A percentile compares a stretch with the other conserved stretches of the same genome.
Conservation (phyloP, 257 asterid genomes). For the Leptodermis oblonga region DNA sequence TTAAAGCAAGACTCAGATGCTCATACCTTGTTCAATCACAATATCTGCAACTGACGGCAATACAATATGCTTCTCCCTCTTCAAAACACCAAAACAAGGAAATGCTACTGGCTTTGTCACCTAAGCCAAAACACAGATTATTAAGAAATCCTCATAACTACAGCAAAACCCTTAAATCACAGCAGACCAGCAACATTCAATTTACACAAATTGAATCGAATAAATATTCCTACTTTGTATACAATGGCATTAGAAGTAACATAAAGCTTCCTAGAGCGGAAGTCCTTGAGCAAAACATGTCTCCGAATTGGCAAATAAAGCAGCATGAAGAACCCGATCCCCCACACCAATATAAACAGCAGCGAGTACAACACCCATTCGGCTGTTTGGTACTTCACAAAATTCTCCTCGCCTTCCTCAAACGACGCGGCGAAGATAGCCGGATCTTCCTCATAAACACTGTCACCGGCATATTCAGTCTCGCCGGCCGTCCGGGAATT, state of each 20-base stretch:
- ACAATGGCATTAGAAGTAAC: slow-evolving; percentile 59
- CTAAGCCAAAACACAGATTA: slow-evolving; percentile 25
- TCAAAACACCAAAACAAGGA: slow-evolving; percentile 68
- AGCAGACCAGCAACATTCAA: not conserved
- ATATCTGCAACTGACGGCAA: slow-evolving; percentile 66
- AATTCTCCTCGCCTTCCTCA: slow-evolving; percentile 50
- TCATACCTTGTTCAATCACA: slow-evolving; percentile 65
- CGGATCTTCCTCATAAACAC: slow-evolving; percentile 33
- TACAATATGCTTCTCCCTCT: slow-evolving; percentile 57
- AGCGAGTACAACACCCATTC: slow-evolving; percentile 59
- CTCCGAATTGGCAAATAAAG: slow-evolving; percentile 66
- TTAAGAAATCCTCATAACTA: not conserved
- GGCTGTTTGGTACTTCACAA: slow-evolving; percentile 54
- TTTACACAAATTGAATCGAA: not conserved
- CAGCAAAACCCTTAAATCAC: not conserved
- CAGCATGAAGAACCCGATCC: slow-evolving; percentile 69
- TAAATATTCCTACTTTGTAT: slow-evolving; percentile 39
- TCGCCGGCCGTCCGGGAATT: slow-evolving; percentile 2
- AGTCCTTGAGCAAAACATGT: slow-evolving; percentile 45
- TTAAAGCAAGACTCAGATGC: not conserved
- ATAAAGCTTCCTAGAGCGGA: slow-evolving; percentile 64
- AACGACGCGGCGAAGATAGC: slow-evolving; percentile 61
- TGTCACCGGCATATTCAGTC: slow-evolving; percentile 5
- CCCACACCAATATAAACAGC: slow-evolving; percentile 64
- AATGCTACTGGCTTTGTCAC: slow-evolving; percentile 58